Base-by-base conservation (phyloP, 768 basidiomycete species). In the Mycena amicta region DNA sequence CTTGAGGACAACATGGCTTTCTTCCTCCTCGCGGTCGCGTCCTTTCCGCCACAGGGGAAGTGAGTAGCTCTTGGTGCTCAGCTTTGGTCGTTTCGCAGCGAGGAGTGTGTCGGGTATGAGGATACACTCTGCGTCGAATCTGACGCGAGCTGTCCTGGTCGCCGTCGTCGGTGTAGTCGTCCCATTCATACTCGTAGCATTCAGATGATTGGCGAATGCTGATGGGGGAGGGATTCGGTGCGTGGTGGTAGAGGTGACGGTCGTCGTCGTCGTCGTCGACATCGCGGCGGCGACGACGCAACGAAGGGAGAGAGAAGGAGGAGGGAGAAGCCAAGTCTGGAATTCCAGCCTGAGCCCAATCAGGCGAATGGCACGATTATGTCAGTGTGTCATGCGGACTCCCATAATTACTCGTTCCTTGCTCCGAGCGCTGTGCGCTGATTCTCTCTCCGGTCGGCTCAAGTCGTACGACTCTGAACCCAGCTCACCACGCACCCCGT, bases 61-160 rank as follows among this genome's bases (percentile, higher is more conserved):
- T 0, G 86, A 79, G 62, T 87, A 88, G 3, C 86, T 85, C 66
- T 83, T 90, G 26, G 84, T 85, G 63, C 86, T 68, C 47, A 89
- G 73, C 43, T 79, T 75, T 25, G 84, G 78, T 26, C 79, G 72
- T 53, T 77, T 82, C 3, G 76, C 72, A 50, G 74, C 72, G 16
- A 70, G 68, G 1, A 66, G 64, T 16, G 66, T 68, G 52, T 88
- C 83, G n/a, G 90, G 90, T 55, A 92, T 92, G 65, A 92, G 80
- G 3, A 89, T 75, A 58, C 90, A 92, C 66, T 87, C 81, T 53
- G 77, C 75, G 75, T 92, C 83, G 72, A 92, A 92, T 55, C 90
- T 81, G 3, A 92, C 90, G 23, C 57, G 57, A 11, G 57, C 22
- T 66, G 28, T 52, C 12, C 11, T 8, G 16, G 50, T 30, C 4